These are phyloP conservation scores for Saccharomyces hybrid DNA, from an alignment of 1,139 yeast genomes.

Conservation along the genomic window DNA sequence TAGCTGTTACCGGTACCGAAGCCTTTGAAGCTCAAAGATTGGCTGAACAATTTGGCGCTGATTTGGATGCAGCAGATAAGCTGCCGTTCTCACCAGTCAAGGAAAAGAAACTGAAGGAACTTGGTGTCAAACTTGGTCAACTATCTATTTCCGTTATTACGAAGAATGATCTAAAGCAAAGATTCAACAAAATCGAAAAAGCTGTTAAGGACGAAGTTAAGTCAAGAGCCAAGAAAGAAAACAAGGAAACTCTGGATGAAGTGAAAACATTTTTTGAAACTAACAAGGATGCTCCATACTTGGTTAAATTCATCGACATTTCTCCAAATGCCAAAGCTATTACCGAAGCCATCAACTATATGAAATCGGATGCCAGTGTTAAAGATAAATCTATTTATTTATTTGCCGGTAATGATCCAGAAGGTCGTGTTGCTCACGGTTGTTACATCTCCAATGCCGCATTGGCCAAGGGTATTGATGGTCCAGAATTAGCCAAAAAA, in stretches of 20 bases:
- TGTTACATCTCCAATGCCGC: slow-evolving; percentile 76
- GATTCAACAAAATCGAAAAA: slow-evolving; percentile 75
- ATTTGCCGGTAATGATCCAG: slow-evolving; percentile 59
- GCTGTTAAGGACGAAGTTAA: slow-evolving; percentile 80
- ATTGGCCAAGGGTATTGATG: slow-evolving; percentile 63
- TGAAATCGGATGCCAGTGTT: slow-evolving; percentile 56
- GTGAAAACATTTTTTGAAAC: slow-evolving; percentile 63
- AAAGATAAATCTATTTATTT: slow-evolving; percentile 74
- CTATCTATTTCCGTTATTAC: slow-evolving; percentile 73
- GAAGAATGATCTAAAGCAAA: slow-evolving; percentile 66
- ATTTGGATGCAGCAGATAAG: slow-evolving; percentile 50
- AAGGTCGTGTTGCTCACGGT: slow-evolving; percentile 87
- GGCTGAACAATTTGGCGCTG: slow-evolving; percentile 61
- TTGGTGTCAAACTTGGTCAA: slow-evolving; percentile 78
- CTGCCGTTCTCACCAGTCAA: slow-evolving; percentile 60
- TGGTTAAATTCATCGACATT: slow-evolving; percentile 61
- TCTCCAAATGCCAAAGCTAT: slow-evolving; percentile 88
- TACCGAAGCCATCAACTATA: slow-evolving; percentile 79
- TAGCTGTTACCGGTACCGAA: slow-evolving; percentile 87
- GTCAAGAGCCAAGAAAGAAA: slow-evolving; percentile 78
- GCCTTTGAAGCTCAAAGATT: slow-evolving; percentile 84
- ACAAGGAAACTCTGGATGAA: slow-evolving; percentile 71
- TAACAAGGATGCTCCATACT: slow-evolving; percentile 42
- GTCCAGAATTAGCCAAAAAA: slow-evolving; percentile 62
- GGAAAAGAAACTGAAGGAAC: slow-evolving; percentile 72